Conservation (phyloP, 495 filamentous ascomycete genomes). For the Ramalina intermedia region DNA sequence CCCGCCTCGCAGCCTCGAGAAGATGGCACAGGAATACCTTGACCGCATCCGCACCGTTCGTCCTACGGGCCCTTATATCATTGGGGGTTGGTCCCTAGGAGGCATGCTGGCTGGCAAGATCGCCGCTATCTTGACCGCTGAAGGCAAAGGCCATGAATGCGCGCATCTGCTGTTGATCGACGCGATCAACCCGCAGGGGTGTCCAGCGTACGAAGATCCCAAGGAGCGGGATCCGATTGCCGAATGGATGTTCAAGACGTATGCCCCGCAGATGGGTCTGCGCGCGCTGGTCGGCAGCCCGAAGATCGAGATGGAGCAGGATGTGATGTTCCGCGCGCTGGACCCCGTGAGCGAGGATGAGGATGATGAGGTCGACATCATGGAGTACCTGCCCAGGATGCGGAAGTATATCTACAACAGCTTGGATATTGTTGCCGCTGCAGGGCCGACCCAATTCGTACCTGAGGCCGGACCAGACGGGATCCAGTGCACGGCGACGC, state of each 20-base stretch:
- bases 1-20: constrained; percentile 11
- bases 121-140: constrained; percentile 8
- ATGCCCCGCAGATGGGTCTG: constrained; percentile 6
- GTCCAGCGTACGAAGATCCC: constrained; percentile 8
- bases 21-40: constrained; percentile 12
- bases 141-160: constrained; percentile 8
- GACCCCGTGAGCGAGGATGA: constrained; percentile 8
- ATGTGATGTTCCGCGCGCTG: not conserved
- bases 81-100: constrained; percentile 16
- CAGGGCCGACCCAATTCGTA: not conserved
- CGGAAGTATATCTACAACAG: constrained; percentile 16
- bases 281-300: constrained; percentile 2
- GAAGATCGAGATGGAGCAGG: constrained; percentile 4
- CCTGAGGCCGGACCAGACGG: not conserved
- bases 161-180: constrained; percentile 15
- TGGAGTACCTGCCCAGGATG: constrained; percentile 11
- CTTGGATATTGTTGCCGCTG: constrained; percentile 9
- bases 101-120: constrained; percentile 15
- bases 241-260: constrained; percentile 12
- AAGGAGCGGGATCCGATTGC: constrained; percentile 11
- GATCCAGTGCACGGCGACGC: constrained; percentile 3
- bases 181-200: constrained; percentile 14
- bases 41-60: constrained; percentile 8
- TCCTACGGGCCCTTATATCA: constrained; percentile 11
- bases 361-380: constrained; percentile 7